Evolutionary conservation across 345 rosid species (phyloP).

Genomic region (Syzygium jambos): DNA sequence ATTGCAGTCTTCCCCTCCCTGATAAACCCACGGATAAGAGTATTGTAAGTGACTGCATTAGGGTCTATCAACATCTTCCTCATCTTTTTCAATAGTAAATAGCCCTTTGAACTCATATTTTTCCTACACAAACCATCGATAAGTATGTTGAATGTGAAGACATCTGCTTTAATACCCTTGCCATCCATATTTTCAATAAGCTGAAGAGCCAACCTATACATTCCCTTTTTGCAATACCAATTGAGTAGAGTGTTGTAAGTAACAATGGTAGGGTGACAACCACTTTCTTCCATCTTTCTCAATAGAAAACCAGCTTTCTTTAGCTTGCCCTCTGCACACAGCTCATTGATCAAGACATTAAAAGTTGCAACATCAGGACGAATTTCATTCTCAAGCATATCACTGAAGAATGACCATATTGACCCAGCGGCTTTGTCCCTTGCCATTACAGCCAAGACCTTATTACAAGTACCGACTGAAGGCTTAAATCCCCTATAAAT

Average conservation of each 20-base stretch:
- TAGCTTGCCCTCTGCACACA: conserved; percentile 62
- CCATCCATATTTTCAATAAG: conserved; percentile 60
- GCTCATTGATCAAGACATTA: conserved; percentile 65
- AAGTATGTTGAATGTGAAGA: conserved; percentile 73
- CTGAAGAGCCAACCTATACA: conserved; percentile 50
- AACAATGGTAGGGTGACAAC: conserved; percentile 60
- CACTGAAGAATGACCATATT: conserved; percentile 62
- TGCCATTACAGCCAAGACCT: conserved; percentile 47
- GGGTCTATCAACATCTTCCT: conserved; percentile 59
- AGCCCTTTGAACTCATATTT: conserved; percentile 66
- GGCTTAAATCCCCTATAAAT: conserved; percentile 57
- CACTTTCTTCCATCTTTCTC: conserved; percentile 74
- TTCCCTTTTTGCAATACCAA: conserved; percentile 74
- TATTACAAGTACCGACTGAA: conserved; percentile 62
- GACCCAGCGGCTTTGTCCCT: conserved; percentile 33
- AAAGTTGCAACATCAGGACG: conserved; percentile 79
- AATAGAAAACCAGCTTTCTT: conserved; percentile 57
- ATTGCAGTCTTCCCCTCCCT: conserved; percentile 57
- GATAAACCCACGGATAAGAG: conserved; percentile 63
- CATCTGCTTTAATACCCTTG: conserved; percentile 68
- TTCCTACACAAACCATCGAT: conserved; percentile 69
- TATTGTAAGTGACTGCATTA: conserved; percentile 65
- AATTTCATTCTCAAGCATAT: conserved; percentile 59
- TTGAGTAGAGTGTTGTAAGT: conserved; percentile 73
- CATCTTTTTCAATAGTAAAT: conserved; percentile 71